Percentiles rank a stretch among this genome's conserved stretches.
Evolutionary conservation across 257 asterid genomes (phyloP).

Genomic region (Catharanthus roseus): DNA sequence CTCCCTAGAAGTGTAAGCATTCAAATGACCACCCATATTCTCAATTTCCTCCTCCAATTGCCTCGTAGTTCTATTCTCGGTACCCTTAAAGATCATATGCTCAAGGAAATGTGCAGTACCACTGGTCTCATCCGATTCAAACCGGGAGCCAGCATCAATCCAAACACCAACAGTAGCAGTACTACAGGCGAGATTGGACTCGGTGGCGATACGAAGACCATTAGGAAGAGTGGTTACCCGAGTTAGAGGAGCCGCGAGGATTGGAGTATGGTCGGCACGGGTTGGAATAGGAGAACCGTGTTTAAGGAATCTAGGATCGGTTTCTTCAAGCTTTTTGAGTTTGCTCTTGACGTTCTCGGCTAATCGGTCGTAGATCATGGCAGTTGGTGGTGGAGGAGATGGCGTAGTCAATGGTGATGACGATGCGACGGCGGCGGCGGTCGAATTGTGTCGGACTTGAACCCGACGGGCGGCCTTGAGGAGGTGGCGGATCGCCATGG

Average conservation of each 20-base stretch:
- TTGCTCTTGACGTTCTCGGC: slow-evolving; percentile 68
- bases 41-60: slow-evolving; percentile 92
- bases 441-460: slow-evolving; percentile 31
- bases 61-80: slow-evolving; percentile 63
- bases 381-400: slow-evolving; percentile 60
- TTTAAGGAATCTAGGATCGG: slow-evolving; percentile 63
- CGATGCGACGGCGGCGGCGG: slow-evolving; percentile 19
- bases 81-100: slow-evolving; percentile 96
- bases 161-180: slow-evolving; percentile 93
- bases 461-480: slow-evolving; percentile 47
- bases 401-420: slow-evolving; percentile 24
- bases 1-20: slow-evolving; percentile 91
- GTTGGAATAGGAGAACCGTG: slow-evolving; percentile 67
- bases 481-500: slow-evolving; percentile 83
- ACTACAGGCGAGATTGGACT: slow-evolving; percentile 50
- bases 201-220: slow-evolving; percentile 88
- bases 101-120: slow-evolving; percentile 95
- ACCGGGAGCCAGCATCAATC: slow-evolving; percentile 94
- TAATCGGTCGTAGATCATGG: slow-evolving; percentile 80
- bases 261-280: slow-evolving; percentile 49
- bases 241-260: slow-evolving; percentile 68
- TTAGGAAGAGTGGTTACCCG: slow-evolving; percentile 78
- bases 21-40: slow-evolving; percentile 94
- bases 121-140: slow-evolving; percentile 65
- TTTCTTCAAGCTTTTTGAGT: slow-evolving; percentile 52